Base-by-base conservation (phyloP, 768 basidiomycete species). In the Rhodotorula taiwanensis region DNA sequence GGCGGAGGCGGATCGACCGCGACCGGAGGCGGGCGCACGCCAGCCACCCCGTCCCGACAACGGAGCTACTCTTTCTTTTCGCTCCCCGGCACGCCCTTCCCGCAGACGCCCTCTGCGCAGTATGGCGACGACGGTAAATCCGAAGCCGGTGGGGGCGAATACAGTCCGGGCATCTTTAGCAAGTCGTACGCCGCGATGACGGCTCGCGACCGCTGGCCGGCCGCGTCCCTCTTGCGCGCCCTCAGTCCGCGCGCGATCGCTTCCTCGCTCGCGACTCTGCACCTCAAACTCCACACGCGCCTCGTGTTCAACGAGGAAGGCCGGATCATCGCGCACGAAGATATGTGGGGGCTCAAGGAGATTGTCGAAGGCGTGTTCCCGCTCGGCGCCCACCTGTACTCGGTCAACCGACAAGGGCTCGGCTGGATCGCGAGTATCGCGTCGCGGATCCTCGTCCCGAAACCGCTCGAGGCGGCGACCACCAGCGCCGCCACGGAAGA, bases 301-400 rank as follows among this genome's bases (percentile, higher is more conserved):
- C 80, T 89, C 41, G 80, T 82, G 36, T 88, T 90, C 76, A 89
- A 89, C 75, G 88, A 89, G 70, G 84, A 84, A 72, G 64, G 64
- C 2, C 82, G 81, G 62, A 84, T 90, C 65, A 85, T 86, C 7
- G 81, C 84, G 70, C 88, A 91, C 73, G 81, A 86, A 33, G 88
- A 89, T 72, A 79, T 86, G 43, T 89, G 86, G 86, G 87, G 89
- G 69, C 79, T 87, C 47, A 83, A 84, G 73, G 88, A 90, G 72
- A 78, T 89, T 61, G 78, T 88, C 57, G 63, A 65, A 45, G 60
- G 60, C 34, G 36, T 66, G 27, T 52, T 67, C 31, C 67, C 67
- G 30, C 1, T 69, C 48, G 59, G 30, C 16, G 55, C 52, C 2
- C 56, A 58, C 34, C 25, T 62, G 23, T 69, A 69, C 56, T n/a